Evolutionary conservation across 345 rosid species (phyloP).

Genomic region (Hypericum perforatum): DNA sequence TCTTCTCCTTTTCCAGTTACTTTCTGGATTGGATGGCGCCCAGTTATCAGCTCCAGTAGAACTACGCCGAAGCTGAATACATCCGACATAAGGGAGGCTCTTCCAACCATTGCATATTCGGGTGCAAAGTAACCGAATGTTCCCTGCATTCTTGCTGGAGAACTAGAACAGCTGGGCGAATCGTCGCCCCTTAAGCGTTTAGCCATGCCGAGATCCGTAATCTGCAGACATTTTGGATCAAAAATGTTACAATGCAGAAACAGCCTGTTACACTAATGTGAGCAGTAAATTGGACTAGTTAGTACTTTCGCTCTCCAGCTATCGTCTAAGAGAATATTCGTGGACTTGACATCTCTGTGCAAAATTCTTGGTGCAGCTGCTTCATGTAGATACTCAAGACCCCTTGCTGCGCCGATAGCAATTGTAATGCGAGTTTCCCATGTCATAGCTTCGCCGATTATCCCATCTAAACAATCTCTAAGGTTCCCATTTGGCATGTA

Average conservation of each 20-base stretch:
- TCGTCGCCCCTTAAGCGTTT: slow-evolving; percentile 77
- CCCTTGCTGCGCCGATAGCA: slow-evolving; percentile 95
- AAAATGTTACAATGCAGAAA: background rate
- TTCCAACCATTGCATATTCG: slow-evolving; percentile 88
- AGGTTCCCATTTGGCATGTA: slow-evolving; percentile 71
- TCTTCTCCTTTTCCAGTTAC: slow-evolving; percentile 64
- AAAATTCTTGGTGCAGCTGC: slow-evolving; percentile 97
- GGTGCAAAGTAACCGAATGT: slow-evolving; percentile 98
- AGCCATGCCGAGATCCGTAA: slow-evolving; percentile 98
- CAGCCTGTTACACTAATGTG: too few relatives aligned
- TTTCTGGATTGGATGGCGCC: slow-evolving; percentile 72
- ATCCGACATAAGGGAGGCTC: slow-evolving; percentile 90
- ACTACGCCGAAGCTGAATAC: slow-evolving; percentile 98
- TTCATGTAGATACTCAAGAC: slow-evolving; percentile 96
- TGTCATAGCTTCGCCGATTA: slow-evolving; percentile 46
- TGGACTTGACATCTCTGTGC: slow-evolving; percentile 93
- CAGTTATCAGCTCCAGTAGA: slow-evolving; percentile 87
- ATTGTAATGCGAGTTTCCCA: slow-evolving; percentile 81
- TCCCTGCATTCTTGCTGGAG: slow-evolving; percentile 93
- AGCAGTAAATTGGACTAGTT: slow-evolving; percentile 15
- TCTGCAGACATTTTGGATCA: slow-evolving; percentile 34
- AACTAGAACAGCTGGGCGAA: slow-evolving; percentile 65
- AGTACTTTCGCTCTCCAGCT: slow-evolving; percentile 87
- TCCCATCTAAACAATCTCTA: slow-evolving; percentile 75
- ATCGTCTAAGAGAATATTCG: slow-evolving; percentile 81